Percentiles rank a stretch among this genome's conserved stretches.
Conservation (phyloP, 139 green algal genomes). For the Micractinium sp. region DNA sequence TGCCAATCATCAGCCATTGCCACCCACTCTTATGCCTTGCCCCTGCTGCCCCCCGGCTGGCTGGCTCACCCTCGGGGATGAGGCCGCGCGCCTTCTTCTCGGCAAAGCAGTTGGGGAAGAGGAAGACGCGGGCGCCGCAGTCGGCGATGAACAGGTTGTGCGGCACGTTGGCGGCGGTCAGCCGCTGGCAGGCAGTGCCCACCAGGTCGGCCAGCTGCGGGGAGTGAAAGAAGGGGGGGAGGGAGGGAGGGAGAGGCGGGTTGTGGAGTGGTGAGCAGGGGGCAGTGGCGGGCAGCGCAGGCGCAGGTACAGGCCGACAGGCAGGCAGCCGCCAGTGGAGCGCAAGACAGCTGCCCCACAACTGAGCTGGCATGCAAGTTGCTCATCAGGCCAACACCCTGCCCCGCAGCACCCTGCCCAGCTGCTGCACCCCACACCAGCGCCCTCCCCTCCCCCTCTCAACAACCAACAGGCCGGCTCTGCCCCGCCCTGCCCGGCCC, state of each 20-base stretch:
- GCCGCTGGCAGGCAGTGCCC: slow-evolving; percentile 62
- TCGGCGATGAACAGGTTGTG: slow-evolving; percentile 98
- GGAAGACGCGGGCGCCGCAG: slow-evolving; percentile 86
- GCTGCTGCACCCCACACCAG: background rate
- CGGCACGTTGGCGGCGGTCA: slow-evolving; percentile 86
- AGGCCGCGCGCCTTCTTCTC: slow-evolving; percentile 78
- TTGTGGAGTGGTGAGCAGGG: background rate
- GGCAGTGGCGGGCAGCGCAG: background rate
- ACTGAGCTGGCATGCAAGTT: too few relatives aligned
- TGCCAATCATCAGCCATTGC: too few relatives aligned
- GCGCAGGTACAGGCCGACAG: too few relatives aligned
- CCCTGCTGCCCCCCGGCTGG: background rate
- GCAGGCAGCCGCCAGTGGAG: too few relatives aligned
- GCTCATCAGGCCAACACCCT: too few relatives aligned
- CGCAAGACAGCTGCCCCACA: too few relatives aligned
- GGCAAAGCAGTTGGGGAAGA: slow-evolving; percentile 87
- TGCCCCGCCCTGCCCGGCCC: too few relatives aligned
- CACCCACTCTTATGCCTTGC: too few relatives aligned
- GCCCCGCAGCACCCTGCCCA: too few relatives aligned
- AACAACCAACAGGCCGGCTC: background rate
- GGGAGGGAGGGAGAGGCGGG: background rate
- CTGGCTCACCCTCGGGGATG: slow-evolving; percentile 57
- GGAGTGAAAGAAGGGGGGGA: background rate
- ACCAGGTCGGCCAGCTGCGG: slow-evolving; percentile 71
- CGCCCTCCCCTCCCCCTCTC: too few relatives aligned